Percentiles rank a stretch among this genome's conserved stretches.
phyloP scores from a whole-genome alignment of 768 basidiomycete genomes.

The Tremella yokohamensis region DNA sequence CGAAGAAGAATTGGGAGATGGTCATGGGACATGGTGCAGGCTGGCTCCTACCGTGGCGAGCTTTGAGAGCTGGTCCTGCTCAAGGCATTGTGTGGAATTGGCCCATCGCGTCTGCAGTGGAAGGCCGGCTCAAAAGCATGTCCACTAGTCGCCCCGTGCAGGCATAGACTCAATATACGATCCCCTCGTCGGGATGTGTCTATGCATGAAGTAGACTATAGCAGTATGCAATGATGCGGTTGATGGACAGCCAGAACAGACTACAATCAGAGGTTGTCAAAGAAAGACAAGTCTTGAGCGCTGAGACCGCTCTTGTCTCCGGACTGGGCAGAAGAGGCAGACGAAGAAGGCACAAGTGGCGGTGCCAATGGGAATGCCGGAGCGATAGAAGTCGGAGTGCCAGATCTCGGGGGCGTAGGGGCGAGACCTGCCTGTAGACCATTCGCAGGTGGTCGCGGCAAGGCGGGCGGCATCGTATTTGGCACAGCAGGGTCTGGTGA shows the following conservation, averaged over 20 bases:
- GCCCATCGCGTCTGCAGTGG: constrained; percentile 28
- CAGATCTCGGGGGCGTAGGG: constrained; percentile 3
- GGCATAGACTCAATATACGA: too few relatives aligned
- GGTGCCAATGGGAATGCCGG: neutral
- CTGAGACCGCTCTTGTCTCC: constrained; percentile 58
- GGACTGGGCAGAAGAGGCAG: neutral
- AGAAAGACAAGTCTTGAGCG: constrained; percentile 81
- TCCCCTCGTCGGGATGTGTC: too few relatives aligned
- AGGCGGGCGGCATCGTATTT: neutral
- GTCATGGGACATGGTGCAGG: constrained; percentile 31
- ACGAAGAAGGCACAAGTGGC: neutral
- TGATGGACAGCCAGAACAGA: too few relatives aligned
- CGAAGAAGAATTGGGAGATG: constrained; percentile 27
- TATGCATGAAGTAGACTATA: too few relatives aligned
- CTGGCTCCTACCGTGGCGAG: constrained; percentile 38
- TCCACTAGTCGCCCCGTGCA: too few relatives aligned
- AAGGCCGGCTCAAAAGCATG: constrained; percentile 5
- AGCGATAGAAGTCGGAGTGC: neutral
- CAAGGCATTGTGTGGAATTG: constrained; percentile 28
- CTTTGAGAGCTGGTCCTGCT: constrained; percentile 15
- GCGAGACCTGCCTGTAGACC: neutral
- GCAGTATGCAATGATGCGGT: too few relatives aligned
- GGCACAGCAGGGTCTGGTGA: neutral
- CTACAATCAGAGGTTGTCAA: constrained; percentile 55
- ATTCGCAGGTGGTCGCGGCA: neutral